phyloP scores from a whole-genome alignment of 495 filamentous ascomycete species.

The Pyronema domesticum region DNA sequence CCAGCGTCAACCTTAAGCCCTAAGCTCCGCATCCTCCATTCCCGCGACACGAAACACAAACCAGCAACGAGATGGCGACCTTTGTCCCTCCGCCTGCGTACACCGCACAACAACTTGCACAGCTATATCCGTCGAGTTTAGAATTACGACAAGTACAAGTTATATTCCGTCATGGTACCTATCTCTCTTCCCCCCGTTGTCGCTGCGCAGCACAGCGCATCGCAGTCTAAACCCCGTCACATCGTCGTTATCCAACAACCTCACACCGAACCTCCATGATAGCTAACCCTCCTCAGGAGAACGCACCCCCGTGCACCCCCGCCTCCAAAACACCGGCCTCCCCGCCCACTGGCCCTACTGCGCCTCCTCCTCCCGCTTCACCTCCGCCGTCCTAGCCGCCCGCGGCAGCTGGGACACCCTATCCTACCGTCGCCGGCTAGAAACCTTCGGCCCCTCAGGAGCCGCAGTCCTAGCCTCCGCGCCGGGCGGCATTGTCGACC shows the following conservation, averaged over 20 bases:
- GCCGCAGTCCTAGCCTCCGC: conserved; percentile 5
- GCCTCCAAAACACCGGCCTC: conserved; percentile 82
- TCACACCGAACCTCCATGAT: neutral
- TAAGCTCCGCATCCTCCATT: too few species aligned
- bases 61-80: conserved; percentile 48
- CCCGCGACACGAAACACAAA: too few species aligned
- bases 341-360: conserved; percentile 81
- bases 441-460: conserved; percentile 13
- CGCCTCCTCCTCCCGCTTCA: conserved; percentile 50
- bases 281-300: conserved; percentile 36
- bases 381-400: conserved; percentile 45
- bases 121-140: conserved; percentile 62
- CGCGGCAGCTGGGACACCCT: conserved; percentile 15
- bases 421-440: conserved; percentile 14
- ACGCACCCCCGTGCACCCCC: conserved; percentile 64
- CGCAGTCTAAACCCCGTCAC: neutral
- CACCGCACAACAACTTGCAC: conserved; percentile 56
- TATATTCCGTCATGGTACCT: conserved; percentile 65
- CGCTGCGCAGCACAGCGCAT: too few species aligned
- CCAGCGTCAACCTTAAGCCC: neutral
- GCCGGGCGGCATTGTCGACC: neutral
- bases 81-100: conserved; percentile 60
- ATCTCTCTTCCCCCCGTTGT: neutral
- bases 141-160: conserved; percentile 82
- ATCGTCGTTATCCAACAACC: too few species aligned